Conservation (phyloP, 169 alveolate species). For the Neospora caninum region DNA sequence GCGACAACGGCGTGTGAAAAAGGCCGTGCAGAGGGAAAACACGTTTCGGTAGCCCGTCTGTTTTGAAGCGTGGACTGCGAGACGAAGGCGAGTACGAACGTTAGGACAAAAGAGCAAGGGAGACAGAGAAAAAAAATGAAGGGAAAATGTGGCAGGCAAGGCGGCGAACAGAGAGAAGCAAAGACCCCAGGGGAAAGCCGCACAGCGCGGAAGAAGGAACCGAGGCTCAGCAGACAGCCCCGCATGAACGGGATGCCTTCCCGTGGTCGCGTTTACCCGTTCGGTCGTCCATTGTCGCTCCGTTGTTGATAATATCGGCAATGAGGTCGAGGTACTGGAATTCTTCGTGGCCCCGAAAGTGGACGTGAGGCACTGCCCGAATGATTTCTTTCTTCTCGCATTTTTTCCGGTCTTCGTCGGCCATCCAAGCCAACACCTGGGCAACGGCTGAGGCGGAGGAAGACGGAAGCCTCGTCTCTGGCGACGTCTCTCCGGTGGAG, state of each 20-base stretch:
- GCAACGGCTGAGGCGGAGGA: neutral
- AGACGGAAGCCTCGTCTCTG: neutral
- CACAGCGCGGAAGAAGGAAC: neutral
- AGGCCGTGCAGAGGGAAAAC: no score
- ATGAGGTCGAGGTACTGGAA: conserved; percentile 90
- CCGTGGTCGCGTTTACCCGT: conserved; percentile 78
- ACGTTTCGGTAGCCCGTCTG: no score
- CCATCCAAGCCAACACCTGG: conserved; percentile 1
- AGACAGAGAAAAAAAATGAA: neutral
- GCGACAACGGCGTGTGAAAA: no score
- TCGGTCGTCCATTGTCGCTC: conserved; percentile 88
- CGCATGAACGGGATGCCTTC: neutral
- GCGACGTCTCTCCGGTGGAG: no score
- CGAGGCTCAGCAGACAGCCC: neutral
- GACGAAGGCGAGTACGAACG: no score
- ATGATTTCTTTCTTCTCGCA: neutral
- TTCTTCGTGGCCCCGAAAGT: conserved; percentile 74
- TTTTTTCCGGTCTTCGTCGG: neutral
- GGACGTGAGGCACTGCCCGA: conserved; percentile 58
- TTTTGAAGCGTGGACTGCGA: no score
- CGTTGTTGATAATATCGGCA: conserved; percentile 90
- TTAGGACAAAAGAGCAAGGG: no score
- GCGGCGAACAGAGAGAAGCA: neutral
- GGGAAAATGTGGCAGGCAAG: neutral
- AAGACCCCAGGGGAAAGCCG: no score